Percentiles rank a stretch among this genome's conserved stretches.
phyloP scores from a whole-genome alignment of 2,329 filamentous ascomycete genomes.

The Fusarium ambrosium region DNA sequence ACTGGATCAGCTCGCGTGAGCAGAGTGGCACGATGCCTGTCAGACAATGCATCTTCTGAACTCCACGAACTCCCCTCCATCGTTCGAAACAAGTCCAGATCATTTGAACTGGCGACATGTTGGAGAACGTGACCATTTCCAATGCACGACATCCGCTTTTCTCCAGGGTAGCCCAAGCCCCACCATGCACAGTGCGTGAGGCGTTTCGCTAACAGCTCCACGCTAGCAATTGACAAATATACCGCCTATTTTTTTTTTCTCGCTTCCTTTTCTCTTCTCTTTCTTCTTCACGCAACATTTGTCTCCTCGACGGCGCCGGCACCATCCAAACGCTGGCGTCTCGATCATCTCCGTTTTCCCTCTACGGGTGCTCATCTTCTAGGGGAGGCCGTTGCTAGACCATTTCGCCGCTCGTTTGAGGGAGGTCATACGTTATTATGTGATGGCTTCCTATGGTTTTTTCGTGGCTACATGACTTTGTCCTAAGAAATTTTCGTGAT shows the following conservation, averaged over 20 bases:
- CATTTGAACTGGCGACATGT: neutral
- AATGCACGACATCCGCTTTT: slow-evolving; percentile 2
- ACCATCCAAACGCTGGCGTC: slow-evolving; percentile 44
- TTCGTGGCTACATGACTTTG: slow-evolving; percentile 55
- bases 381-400: slow-evolving; percentile 53
- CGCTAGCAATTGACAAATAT: slow-evolving; percentile 28
- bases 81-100: neutral
- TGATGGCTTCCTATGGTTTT: slow-evolving; percentile 61
- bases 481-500: slow-evolving; percentile 10
- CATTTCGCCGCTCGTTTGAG: slow-evolving; percentile 59
- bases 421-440: slow-evolving; percentile 56
- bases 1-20: slow-evolving; percentile 26
- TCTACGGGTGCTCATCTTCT: slow-evolving; percentile 42
- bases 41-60: neutral
- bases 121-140: neutral
- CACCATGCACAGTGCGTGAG: slow-evolving; percentile 10
- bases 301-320: slow-evolving; percentile 42
- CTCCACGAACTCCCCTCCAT: neutral
- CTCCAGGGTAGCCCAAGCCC: neutral
- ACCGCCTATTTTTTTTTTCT: slow-evolving; percentile 10
- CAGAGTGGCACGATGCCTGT: slow-evolving; percentile 3
- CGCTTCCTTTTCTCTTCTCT: slow-evolving; percentile 10
- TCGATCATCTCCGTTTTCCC: slow-evolving; percentile 36
- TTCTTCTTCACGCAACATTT: slow-evolving; percentile 50
- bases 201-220: slow-evolving; percentile 18